Base-by-base conservation (phyloP, 2,329 filamentous ascomycete species). In the Exophiala xenobiotica region DNA sequence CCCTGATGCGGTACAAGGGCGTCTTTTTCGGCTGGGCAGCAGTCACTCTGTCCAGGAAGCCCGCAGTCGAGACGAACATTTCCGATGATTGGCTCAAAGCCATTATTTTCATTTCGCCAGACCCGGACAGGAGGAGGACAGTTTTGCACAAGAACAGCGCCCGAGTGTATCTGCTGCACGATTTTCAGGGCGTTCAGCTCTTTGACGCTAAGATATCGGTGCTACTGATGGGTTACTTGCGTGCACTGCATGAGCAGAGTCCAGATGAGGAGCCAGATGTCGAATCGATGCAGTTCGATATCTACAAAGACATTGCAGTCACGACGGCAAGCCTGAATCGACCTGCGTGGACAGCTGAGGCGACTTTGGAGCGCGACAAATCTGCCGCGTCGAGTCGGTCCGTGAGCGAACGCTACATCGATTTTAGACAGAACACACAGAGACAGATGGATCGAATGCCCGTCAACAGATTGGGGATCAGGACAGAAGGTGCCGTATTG, bases 11-110 rank as follows among this genome's bases (percentile, higher is more conserved):
- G 2, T 71, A 87, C 43, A 68, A 72, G 9, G 85, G 85, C 0
- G 75, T 84, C 5, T 88, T 84, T 61, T 81, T 85, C 31, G 83
- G 81, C 2, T 88, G 85, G 84, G 78, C 77, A 0, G 68, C 75
- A 1, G 60, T 81, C 1, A 44, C 20, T 18, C 55, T 74, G 1
- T 67, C 70, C 0, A 64, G 65, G 0, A 65, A 68, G 18, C 37
- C 47, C 12, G 55, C 54, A 4, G 20, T 31, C 11, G 68, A 71
- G 2, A 64, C 64, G 3, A 44, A 71, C 1, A 65, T 71, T 0
- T 53, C 65, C 3, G 70, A 50, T 12, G 44, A 74, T 24, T 88
- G 85, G 85, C 72, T 78, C 54, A 78, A 83, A 59, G 74, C 76
- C 2, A 69, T 87, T 8, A 74, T 87, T 41, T 79, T 77, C 0